Evolutionary conservation across 495 filamentous ascomycete genomes (phyloP).

Genomic region (Aspergillus baeticus): DNA sequence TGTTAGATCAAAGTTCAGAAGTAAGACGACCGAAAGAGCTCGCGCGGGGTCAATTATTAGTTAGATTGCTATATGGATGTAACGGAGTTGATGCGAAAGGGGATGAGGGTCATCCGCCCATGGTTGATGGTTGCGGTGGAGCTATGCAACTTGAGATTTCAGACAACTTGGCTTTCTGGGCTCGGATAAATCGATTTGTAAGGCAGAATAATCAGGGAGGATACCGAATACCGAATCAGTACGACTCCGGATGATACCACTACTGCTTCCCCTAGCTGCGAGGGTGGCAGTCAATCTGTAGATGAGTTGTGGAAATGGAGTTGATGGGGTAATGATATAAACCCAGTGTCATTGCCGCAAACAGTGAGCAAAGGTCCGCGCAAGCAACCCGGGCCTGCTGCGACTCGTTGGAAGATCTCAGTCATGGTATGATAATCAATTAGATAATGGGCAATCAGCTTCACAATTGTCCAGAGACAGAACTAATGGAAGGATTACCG

Average conservation of each 20-base stretch:
- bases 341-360: constrained; percentile 6
- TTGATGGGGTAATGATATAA: constrained; percentile 9
- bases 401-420: background rate
- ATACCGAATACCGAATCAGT: background rate
- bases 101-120: constrained; percentile 9
- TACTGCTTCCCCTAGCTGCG: background rate
- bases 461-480: background rate
- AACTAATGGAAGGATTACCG: background rate
- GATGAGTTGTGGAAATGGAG: background rate
- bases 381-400: background rate
- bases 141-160: constrained; percentile 7
- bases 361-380: background rate
- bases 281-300: background rate
- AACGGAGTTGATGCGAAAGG: constrained; percentile 2
- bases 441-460: constrained; percentile 2
- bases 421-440: constrained; percentile 4
- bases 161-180: constrained; percentile 6
- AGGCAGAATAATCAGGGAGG: background rate
- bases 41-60: constrained; percentile 11
- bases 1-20: background rate
- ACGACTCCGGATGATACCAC: background rate
- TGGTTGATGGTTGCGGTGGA: constrained; percentile 12
- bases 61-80: background rate
- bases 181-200: constrained; percentile 13
- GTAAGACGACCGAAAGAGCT: constrained; percentile 2